phyloP scores from a whole-genome alignment of 2,329 filamentous ascomycete species.

The Penicillium sp. region DNA sequence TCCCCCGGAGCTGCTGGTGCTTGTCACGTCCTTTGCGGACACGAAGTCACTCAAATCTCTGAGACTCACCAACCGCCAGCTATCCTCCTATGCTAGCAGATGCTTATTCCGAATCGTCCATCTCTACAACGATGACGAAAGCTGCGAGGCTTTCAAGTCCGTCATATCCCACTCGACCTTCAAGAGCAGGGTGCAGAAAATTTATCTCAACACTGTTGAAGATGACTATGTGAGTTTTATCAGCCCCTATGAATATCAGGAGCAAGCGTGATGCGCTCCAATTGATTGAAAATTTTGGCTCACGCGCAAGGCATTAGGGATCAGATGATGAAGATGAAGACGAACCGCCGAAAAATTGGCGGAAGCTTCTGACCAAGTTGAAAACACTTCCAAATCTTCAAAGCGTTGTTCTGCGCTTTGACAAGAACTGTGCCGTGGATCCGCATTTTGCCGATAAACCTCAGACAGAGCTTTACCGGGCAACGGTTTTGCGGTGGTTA shows the following conservation, averaged over 20 bases:
- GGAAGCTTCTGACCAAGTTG: constrained; percentile 1
- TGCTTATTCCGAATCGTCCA: background rate
- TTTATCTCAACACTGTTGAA: background rate
- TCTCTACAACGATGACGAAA: background rate
- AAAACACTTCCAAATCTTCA: constrained; percentile 4
- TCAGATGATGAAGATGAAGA: constrained; percentile 4
- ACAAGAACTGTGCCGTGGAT: constrained; percentile 4
- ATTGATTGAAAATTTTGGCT: background rate
- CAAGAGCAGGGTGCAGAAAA: background rate
- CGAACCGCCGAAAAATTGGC: constrained; percentile 5
- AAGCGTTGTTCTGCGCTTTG: constrained; percentile 8
- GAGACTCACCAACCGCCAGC: background rate
- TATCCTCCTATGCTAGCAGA: background rate
- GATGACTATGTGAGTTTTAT: background rate
- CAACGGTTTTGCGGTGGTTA: constrained; percentile 3
- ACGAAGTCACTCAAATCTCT: background rate
- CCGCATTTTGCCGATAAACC: constrained; percentile 1
- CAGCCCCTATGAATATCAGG: too few species aligned
- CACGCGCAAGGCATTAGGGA: background rate
- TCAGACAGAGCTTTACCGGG: constrained; percentile 7
- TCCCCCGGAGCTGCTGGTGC: background rate
- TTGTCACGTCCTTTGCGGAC: background rate
- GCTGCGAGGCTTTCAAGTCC: background rate
- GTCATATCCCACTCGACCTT: background rate
- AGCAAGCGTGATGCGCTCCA: background rate